Base-by-base conservation (phyloP, 202 grass and related monocot species). In the Setaria viridis region DNA sequence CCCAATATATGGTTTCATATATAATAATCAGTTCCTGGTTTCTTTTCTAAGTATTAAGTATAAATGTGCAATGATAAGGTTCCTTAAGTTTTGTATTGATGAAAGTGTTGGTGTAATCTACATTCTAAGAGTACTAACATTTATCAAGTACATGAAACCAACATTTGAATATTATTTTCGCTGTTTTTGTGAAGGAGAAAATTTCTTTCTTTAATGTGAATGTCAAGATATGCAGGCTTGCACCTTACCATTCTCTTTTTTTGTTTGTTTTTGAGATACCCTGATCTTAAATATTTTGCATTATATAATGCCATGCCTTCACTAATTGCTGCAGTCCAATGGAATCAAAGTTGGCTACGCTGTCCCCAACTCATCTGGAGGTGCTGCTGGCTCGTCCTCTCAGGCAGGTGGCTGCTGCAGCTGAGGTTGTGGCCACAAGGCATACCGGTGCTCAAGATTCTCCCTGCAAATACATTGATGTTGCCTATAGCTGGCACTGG, bases 301-400 rank as follows among this genome's bases (percentile, higher is more conserved):
- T 16, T 55, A 58, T 56, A 47, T 84, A 76, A 74, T 55, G 39
- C 39, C 39, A 41, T 41, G 34, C 62, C 69, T 76, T 82, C 5
- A 2, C 30, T 74, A 84, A 37, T 16, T 80, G 37, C 59, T 83
- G 85, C 89, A 99, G 96, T 94, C 93, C 15, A 94, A 96, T n/a
- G 96, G 96, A 74, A 99, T 99, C 77, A 99, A 99, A 90, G 91
- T 93, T 88, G 96, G 96, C 9, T 96, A 95, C 47, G 91, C 82
- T 64, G 93, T 88, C 39, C 96, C 90, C 17, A 90, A 90, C 32
- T 64, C 91, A 75, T 86, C 91, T 46, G 96, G 91, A 70, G 91
- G 91, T 53, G 89, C 86, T 66, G 86, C 84, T 86, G 94, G 88
- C 71, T 96, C 96, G 12, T 89, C 93, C 85, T 90, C 94, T 51